phyloP scores from a whole-genome alignment of 768 basidiomycete genomes.

The Glaciozyma martinii region DNA sequence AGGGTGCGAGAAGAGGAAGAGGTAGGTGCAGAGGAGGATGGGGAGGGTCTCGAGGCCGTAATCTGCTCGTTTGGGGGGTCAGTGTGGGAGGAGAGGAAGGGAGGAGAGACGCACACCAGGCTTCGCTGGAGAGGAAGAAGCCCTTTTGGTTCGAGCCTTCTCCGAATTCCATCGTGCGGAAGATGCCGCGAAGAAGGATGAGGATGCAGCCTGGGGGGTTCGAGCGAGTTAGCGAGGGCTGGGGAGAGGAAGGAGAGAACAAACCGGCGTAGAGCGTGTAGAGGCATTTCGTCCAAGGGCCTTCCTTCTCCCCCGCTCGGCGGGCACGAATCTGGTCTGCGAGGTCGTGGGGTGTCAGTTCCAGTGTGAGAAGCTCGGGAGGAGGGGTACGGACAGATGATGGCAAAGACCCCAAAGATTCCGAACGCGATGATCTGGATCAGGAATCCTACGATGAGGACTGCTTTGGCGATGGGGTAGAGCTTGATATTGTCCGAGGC shows the following conservation, averaged over 20 bases:
- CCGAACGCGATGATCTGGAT: constrained; percentile 23
- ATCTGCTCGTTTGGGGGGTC: neutral
- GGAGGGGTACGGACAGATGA: constrained; percentile 4
- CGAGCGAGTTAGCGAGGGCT: neutral
- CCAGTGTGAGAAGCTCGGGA: neutral
- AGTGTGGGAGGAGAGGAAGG: neutral
- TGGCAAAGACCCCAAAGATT: constrained; percentile 21
- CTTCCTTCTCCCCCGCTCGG: constrained; percentile 8
- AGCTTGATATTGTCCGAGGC: constrained; percentile 15
- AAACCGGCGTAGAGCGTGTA: constrained; percentile 23
- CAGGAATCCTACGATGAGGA: constrained; percentile 24
- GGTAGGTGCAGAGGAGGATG: constrained; percentile 21
- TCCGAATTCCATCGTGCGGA: constrained; percentile 26
- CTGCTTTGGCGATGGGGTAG: constrained; percentile 23
- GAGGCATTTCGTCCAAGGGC: constrained; percentile 20
- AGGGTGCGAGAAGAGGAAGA: constrained; percentile 19
- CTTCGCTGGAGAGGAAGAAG: constrained; percentile 16
- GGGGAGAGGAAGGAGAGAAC: neutral
- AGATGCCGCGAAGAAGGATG: constrained; percentile 17
- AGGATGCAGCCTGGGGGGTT: neutral
- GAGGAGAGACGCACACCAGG: constrained; percentile 7
- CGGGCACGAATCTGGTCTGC: constrained; percentile 20
- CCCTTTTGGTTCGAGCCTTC: constrained; percentile 9
- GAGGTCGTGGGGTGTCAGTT: neutral
- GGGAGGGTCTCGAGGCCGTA: constrained; percentile 19